These are phyloP conservation scores for Camillea tinctor DNA, from an alignment of 2,329 filamentous ascomycete species.

Conservation along the genomic window DNA sequence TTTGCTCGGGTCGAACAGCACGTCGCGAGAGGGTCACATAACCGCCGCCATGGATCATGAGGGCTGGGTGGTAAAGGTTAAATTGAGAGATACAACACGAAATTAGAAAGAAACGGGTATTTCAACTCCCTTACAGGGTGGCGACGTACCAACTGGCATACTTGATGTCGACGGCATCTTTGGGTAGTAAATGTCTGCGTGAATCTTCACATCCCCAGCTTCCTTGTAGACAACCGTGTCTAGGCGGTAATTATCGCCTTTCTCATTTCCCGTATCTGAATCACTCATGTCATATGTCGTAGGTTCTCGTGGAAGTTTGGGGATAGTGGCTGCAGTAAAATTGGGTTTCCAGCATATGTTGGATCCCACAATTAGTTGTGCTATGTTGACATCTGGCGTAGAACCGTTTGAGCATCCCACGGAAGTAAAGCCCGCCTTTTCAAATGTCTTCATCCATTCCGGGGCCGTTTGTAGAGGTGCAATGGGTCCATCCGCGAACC, in stretches of 20 bases:
- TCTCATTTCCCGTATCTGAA: too few species aligned
- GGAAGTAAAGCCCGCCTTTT: slow-evolving; percentile 22
- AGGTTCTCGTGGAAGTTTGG: too few species aligned
- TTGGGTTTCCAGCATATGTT: background rate
- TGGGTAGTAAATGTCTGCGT: slow-evolving; percentile 36
- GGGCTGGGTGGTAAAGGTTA: too few species aligned
- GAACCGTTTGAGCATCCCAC: slow-evolving; percentile 28
- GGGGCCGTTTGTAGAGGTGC: slow-evolving; percentile 22
- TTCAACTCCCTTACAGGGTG: too few species aligned
- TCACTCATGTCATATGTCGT: too few species aligned
- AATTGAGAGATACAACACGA: too few species aligned
- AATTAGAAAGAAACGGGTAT: too few species aligned
- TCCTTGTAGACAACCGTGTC: slow-evolving; percentile 24
- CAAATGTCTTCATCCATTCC: too few species aligned
- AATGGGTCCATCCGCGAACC: slow-evolving; percentile 30
- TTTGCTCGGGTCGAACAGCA: slow-evolving; percentile 39
- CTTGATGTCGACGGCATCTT: too few species aligned
- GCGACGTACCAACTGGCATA: too few species aligned
- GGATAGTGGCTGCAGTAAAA: too few species aligned
- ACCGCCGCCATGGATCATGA: slow-evolving; percentile 47
- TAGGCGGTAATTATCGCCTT: too few species aligned
- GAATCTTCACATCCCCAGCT: slow-evolving; percentile 14
- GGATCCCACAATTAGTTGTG: slow-evolving; percentile 21
- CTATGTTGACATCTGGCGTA: slow-evolving; percentile 17
- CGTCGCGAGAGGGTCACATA: slow-evolving; percentile 39